These are phyloP conservation scores for Lagenaria siceraria DNA, from an alignment of 306 rosid genomes.

Conservation along the genomic window DNA sequence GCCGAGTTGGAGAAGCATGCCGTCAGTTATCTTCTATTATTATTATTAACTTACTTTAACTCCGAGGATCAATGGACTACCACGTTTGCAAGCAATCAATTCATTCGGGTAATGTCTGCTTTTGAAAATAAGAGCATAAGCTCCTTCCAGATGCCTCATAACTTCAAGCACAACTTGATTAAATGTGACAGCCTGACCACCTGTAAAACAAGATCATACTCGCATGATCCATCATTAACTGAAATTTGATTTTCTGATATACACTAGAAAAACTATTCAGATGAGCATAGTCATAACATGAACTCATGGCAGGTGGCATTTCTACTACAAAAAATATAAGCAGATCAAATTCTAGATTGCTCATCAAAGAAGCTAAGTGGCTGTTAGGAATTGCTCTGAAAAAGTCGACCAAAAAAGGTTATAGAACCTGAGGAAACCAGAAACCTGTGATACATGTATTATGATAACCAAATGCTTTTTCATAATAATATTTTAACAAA, in stretches of 20 bases:
- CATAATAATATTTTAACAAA: background rate
- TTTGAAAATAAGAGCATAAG: slow-evolving; percentile 95
- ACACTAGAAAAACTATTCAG: background rate
- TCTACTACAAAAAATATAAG: background rate
- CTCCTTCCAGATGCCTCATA: slow-evolving; percentile 99
- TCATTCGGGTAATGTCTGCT: slow-evolving; percentile 89
- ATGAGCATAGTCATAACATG: background rate
- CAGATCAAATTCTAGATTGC: background rate
- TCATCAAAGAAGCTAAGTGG: background rate
- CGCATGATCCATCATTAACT: background rate
- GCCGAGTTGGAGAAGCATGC: background rate
- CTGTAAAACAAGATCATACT: slow-evolving; percentile 32
- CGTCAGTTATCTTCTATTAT: background rate
- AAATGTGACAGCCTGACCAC: slow-evolving; percentile 66
- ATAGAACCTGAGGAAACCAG: background rate
- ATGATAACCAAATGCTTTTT: background rate
- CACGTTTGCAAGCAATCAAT: slow-evolving; percentile 97
- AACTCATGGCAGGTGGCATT: background rate
- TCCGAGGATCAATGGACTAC: slow-evolving; percentile 90
- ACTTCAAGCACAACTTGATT: slow-evolving; percentile 94
- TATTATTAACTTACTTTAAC: slow-evolving; percentile 57
- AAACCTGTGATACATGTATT: background rate
- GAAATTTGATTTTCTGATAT: background rate
- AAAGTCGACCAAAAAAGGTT: background rate
- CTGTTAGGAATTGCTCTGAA: background rate